Percentiles rank a stretch among this genome's conserved stretches.
Evolutionary conservation across 202 grass and related monocot genomes (phyloP).

Genomic region (Panicum virgatum): DNA sequence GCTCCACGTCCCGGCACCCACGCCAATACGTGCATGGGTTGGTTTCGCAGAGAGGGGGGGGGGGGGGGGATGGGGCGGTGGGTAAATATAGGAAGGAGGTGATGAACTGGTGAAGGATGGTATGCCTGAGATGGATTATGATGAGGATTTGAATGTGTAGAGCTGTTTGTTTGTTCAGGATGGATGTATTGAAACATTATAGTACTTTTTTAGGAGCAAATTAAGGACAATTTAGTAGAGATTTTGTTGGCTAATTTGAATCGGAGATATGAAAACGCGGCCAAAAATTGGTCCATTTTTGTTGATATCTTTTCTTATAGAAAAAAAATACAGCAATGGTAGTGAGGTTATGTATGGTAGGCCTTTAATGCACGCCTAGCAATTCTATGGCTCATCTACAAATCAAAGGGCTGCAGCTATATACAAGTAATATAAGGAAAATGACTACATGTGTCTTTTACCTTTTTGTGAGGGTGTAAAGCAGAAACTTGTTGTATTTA

Average conservation of each 20-base stretch:
- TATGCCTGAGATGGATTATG: background rate
- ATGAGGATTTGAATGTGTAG: background rate
- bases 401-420: no score
- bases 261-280: background rate
- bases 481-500: background rate
- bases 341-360: background rate
- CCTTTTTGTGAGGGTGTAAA: background rate
- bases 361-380: background rate
- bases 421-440: background rate
- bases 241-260: background rate
- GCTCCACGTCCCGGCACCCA: background rate
- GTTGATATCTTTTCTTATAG: background rate
- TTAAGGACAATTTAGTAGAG: background rate
- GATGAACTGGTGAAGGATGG: slow-evolving; percentile 1
- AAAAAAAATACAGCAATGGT: background rate
- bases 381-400: no score
- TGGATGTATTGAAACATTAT: background rate
- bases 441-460: background rate
- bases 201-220: background rate
- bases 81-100: background rate
- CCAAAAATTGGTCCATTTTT: background rate
- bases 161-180: background rate
- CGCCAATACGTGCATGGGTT: background rate
- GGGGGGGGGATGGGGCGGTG: background rate
- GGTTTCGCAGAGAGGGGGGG: no score